Conservation (phyloP, 441 rosid species). For the Gossypium davidsonii region DNA sequence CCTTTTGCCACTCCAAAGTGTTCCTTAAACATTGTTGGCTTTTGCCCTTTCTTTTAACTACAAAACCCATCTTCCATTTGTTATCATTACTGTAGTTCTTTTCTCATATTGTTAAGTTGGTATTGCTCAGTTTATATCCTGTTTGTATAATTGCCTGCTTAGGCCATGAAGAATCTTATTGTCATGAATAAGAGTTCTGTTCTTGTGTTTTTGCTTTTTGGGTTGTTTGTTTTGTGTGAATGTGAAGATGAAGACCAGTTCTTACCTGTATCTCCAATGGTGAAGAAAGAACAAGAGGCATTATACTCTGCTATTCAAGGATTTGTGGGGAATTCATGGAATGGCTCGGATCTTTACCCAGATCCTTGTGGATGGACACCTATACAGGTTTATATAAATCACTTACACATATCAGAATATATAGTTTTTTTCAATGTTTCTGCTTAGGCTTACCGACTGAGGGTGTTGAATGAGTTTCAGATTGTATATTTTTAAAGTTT, state of each 20-base stretch:
- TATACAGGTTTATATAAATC: slow-evolving; percentile 48
- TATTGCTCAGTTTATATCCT: not conserved
- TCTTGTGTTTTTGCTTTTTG: slow-evolving; percentile 5
- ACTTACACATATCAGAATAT: not conserved
- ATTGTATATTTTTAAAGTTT: not conserved
- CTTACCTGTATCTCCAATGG: slow-evolving; percentile 51
- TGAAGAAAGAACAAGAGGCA: slow-evolving; percentile 55
- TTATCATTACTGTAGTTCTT: not conserved
- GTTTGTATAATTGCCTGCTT: not conserved
- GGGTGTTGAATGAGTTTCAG: not conserved
- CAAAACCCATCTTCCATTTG: not conserved
- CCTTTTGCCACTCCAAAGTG: not conserved
- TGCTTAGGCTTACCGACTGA: not conserved
- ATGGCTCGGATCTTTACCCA: slow-evolving; percentile 82
- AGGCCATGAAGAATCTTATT: not conserved
- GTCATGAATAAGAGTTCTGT: not conserved
- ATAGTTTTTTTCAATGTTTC: slow-evolving; percentile 9
- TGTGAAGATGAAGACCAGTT: not conserved
- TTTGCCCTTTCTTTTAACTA: not conserved
- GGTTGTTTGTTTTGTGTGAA: not conserved
- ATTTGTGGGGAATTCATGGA: slow-evolving; percentile 84
- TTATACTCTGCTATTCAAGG: slow-evolving; percentile 74
- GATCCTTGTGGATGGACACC: slow-evolving; percentile 99
- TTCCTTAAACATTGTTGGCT: not conserved
- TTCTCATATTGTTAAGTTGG: not conserved